phyloP scores from a whole-genome alignment of 768 basidiomycete genomes.

The Inosperma sp. region DNA sequence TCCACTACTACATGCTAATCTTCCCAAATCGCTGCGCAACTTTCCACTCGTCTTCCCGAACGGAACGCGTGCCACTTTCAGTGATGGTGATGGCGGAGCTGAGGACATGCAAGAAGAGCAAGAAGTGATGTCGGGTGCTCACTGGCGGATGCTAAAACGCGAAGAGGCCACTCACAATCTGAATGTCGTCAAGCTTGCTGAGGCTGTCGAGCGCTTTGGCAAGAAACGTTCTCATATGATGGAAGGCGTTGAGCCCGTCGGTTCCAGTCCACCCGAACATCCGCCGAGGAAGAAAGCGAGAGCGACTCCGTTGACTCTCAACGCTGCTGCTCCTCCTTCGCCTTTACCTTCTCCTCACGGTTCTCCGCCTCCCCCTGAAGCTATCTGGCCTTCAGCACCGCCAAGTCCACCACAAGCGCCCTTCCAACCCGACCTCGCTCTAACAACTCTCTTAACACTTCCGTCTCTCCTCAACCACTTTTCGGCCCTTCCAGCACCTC shows the following conservation, averaged over 20 bases:
- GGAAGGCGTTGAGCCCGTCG: constrained; percentile 44
- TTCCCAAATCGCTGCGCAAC: constrained; percentile 67
- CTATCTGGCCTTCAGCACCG: constrained; percentile 73
- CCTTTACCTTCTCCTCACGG: constrained; percentile 83
- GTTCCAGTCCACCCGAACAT: constrained; percentile 19
- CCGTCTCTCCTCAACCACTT: constrained; percentile 82
- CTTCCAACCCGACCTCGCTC: constrained; percentile 77
- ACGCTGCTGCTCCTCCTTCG: constrained; percentile 75
- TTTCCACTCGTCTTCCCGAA: constrained; percentile 81
- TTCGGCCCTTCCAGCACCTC: constrained; percentile 65
- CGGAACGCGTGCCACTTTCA: constrained; percentile 75
- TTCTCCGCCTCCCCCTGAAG: constrained; percentile 65
- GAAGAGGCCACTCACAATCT: constrained; percentile 46
- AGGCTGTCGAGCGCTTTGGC: constrained; percentile 83
- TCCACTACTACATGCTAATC: constrained; percentile 66
- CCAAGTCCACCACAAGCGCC: constrained; percentile 70
- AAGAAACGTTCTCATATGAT: constrained; percentile 75
- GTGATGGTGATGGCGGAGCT: constrained; percentile 60
- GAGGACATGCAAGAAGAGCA: constrained; percentile 71
- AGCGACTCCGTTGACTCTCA: constrained; percentile 54
- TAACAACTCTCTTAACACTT: constrained; percentile 82
- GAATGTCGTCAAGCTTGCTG: constrained; percentile 59
- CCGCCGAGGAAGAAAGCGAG: constrained; percentile 79
- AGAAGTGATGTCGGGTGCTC: constrained; percentile 55
- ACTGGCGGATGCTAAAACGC: constrained; percentile 72